Percentiles rank a stretch among this genome's conserved stretches.
Conservation (phyloP, 257 asterid species). For the Solanum sparsipilum region DNA sequence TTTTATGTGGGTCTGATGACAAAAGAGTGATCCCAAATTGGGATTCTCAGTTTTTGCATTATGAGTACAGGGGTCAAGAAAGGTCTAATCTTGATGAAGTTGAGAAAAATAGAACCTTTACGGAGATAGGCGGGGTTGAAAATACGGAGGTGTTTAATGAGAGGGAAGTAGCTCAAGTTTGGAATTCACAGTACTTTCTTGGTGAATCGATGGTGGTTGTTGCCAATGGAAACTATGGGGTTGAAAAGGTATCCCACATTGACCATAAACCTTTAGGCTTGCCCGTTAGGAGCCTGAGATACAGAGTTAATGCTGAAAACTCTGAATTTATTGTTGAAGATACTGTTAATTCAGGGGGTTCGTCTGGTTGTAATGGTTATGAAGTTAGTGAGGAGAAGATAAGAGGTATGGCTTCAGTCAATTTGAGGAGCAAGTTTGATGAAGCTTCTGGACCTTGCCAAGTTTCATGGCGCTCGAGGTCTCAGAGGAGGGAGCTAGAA, state of each 20-base stretch:
- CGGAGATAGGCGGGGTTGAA: constrained; percentile 1
- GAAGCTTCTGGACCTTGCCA: constrained; percentile 28
- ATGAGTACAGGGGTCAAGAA: constrained; percentile 4
- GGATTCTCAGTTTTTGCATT: constrained; percentile 8
- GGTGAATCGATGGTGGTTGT: constrained; percentile 54
- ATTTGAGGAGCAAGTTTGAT: constrained; percentile 54
- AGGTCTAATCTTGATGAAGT: constrained; percentile 17
- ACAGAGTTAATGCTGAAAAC: constrained; percentile 22
- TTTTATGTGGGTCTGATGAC: constrained; percentile 6
- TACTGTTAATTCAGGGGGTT: constrained; percentile 8
- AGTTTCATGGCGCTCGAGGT: constrained; percentile 43
- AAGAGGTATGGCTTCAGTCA: constrained; percentile 41
- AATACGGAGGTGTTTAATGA: constrained; percentile 2
- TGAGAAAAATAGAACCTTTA: constrained; percentile 27
- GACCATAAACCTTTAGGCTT: constrained; percentile 65
- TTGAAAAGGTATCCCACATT: background rate
- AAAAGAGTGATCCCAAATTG: constrained; percentile 13
- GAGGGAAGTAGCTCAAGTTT: constrained; percentile 14
- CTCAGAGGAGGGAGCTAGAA: constrained; percentile 27
- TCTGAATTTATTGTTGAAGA: constrained; percentile 8
- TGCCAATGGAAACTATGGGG: constrained; percentile 26
- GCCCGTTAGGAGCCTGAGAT: constrained; percentile 68
- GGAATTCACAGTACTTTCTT: constrained; percentile 31
- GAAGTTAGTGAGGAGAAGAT: constrained; percentile 21
- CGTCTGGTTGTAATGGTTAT: constrained; percentile 3